phyloP scores from a whole-genome alignment of 2,329 filamentous ascomycete species.

The Fusarium metavorans region DNA sequence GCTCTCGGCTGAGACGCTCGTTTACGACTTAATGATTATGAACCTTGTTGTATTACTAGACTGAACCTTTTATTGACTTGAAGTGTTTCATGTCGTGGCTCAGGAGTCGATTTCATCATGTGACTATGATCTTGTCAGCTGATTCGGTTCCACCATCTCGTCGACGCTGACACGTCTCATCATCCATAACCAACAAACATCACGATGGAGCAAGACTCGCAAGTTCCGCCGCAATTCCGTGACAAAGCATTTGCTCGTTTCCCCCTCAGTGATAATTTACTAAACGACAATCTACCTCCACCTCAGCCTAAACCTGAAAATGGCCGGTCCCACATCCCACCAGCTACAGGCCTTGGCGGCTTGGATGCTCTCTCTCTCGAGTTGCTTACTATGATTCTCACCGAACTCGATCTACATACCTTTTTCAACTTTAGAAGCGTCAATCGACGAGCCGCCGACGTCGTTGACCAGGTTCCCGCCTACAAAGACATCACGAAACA shows the following conservation, averaged over 20 bases:
- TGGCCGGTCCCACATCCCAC: neutral
- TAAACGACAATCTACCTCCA: neutral
- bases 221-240: neutral
- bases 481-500: neutral
- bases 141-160: neutral
- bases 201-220: neutral
- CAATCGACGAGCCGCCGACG: neutral
- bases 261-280: neutral
- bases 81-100: neutral
- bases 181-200: neutral
- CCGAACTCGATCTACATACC: neutral
- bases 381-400: neutral
- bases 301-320: neutral
- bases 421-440: neutral
- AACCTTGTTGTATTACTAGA: neutral
- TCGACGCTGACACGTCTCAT: neutral
- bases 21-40: neutral
- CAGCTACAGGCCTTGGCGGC: neutral
- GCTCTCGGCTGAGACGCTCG: neutral
- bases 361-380: neutral
- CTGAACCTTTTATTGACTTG: neutral
- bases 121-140: neutral
- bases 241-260: neutral
- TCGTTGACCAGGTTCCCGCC: neutral
- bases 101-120: neutral